Base-by-base conservation (phyloP, 2,329 filamentous ascomycete species). In the Hymenoscyphus scutula region DNA sequence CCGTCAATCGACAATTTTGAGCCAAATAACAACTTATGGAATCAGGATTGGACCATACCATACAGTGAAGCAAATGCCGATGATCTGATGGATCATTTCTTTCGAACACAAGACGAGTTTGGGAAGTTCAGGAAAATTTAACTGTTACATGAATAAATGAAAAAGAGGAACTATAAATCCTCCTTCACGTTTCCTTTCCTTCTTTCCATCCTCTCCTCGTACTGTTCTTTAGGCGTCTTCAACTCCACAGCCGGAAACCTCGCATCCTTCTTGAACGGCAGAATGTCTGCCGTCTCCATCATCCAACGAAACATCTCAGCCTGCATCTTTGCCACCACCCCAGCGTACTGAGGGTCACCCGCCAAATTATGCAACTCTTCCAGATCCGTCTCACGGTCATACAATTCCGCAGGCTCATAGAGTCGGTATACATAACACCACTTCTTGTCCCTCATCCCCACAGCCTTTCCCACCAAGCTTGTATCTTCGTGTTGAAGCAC, bases 341-440 rank as follows among this genome's bases (percentile, higher is more conserved):
- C 63, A 7, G 68, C 68, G 29, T 74, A 67, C 1, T 67, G 64
- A 0, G 71, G 68, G 4, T 71, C 67, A 1, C 69, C 71, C 0
- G 77, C 77, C 3, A 79, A 61, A 17, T 79, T 79, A 38, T 77
- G 73, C 53, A 76, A 61, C 71, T 79, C 78, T 5, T 75, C 69
- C 0, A 74, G 74, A 56, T 80, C 79, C 1, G 72, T 61, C 0
- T 64, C 54, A 0, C 77, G 74, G 60, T 76, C 67, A 60, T 81
- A 81, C 15, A 81, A 68, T 73, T 81, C 80, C 0, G 73, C 67
- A 0, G 76, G 74, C 64, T 82, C 79, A 59, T 81, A 81, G 1
- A 81, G 65, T 0, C 78, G 72, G 57, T 81, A 81, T 0, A 82
- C 69, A 51, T 75, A 81, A 0, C 77, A 78, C 75, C 76, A 80